Base-by-base conservation (phyloP, 1,284 basidiomycete genomes). In the Tilletia horrida region DNA sequence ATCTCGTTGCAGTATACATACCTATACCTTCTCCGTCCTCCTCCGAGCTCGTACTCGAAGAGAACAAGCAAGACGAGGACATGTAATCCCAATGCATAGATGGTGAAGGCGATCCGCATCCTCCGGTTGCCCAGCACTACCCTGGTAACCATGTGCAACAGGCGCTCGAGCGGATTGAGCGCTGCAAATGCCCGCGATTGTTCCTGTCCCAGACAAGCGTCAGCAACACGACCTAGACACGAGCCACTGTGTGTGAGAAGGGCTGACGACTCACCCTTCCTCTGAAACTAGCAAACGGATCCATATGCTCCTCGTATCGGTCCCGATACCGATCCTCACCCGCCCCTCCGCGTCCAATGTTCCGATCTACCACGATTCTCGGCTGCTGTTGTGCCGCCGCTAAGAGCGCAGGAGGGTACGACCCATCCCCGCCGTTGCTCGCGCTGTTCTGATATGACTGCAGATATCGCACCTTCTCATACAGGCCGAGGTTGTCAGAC, bases 231-330 rank as follows among this genome's bases (percentile, higher is more conserved):
- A 11, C 11, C 35, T 40, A 11, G 35, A n/a, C n/a, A n/a, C n/a
- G n/a, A n/a, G n/a, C n/a, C n/a, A n/a, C n/a, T n/a, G n/a, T n/a
- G n/a, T n/a, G n/a, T n/a, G n/a, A 52, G 25, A 25, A 62, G 21
- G 66, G 52, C 64, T 35, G 43, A 47, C 42, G 18, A 87, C 91
- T 78, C 77, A 94, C 93, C 79, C 92, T 85, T 3, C 94, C 93
- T 69, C 93, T 88, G 86, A 98, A 97, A 3, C 91, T 91, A 82
- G 97, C 93, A 82, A 97, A 98, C 0, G 95, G 95, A 79, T 98
- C 97, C 88, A 97, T 92, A 61, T 90, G 88, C 82, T 96, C 92
- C 81, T 98, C 94, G 80, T 97, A 97, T 80, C 91, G 87, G 70
- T 90, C 87, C 65, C 90, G 88, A 83, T 97, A 98, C 67, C 73